Conservation (phyloP, 1,139 yeast genomes). For the Debaryomycetaceae sp. region DNA sequence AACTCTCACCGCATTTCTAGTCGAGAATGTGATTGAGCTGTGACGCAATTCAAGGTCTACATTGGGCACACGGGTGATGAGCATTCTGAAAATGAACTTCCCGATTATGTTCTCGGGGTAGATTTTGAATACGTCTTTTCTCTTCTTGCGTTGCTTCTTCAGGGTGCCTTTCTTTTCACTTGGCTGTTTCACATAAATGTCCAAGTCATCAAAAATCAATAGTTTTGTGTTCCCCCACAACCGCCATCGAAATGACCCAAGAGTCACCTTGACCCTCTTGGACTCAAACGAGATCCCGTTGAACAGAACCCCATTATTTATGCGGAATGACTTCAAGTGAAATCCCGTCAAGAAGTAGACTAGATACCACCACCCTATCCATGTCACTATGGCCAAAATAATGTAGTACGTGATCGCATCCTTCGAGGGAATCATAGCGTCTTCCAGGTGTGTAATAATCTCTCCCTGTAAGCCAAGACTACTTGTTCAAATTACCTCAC, state of each 20-base stretch:
- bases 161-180: neutral
- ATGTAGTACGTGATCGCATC: neutral
- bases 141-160: neutral
- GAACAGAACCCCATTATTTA: conserved; percentile 41
- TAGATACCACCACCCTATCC: conserved; percentile 28
- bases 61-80: conserved; percentile 22
- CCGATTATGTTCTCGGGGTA: conserved; percentile 16
- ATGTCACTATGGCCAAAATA: conserved; percentile 5
- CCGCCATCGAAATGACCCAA: conserved; percentile 28
- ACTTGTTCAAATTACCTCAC: too few relatives aligned
- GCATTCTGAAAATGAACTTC: conserved; percentile 9
- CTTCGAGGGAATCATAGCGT: neutral
- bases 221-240: conserved; percentile 41
- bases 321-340: conserved; percentile 28
- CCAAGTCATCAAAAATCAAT: conserved; percentile 28
- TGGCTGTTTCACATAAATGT: conserved; percentile 8
- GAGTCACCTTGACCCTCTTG: conserved; percentile 10
- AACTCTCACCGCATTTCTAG: conserved; percentile 13
- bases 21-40: conserved; percentile 9
- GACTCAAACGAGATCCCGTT: conserved; percentile 24
- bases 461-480: too few relatives aligned
- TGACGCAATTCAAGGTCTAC: conserved; percentile 28
- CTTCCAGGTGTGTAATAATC: too few relatives aligned
- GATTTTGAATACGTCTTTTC: conserved; percentile 8
- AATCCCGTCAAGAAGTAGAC: conserved; percentile 30